phyloP scores from a whole-genome alignment of 805 yeast species.

The Alloascoidea hylecoeti region DNA sequence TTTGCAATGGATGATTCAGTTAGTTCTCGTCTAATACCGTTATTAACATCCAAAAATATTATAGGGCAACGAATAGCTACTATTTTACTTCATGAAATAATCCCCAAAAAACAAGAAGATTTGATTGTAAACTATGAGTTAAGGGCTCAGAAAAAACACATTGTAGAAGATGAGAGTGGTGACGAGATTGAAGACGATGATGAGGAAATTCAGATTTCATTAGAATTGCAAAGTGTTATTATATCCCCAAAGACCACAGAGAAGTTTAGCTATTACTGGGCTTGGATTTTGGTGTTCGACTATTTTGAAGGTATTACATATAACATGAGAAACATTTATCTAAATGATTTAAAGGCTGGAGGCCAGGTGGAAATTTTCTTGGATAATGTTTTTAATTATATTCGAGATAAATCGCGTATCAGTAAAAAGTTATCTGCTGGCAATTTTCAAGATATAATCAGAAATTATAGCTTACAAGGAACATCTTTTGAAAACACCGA shows the following conservation, averaged over 20 bases:
- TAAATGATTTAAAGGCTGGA: slow-evolving; percentile 36
- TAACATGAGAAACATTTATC: slow-evolving; percentile 45
- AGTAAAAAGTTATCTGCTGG: slow-evolving; percentile 10
- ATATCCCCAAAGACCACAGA: slow-evolving; percentile 10
- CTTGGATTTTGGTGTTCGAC: slow-evolving; percentile 50
- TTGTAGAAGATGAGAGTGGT: slow-evolving; percentile 15
- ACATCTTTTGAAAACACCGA: slow-evolving; percentile 10
- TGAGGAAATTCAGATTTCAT: slow-evolving; percentile 23
- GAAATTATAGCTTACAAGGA: background rate
- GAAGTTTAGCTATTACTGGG: slow-evolving; percentile 35
- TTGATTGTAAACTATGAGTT: slow-evolving; percentile 37
- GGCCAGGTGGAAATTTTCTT: slow-evolving; percentile 36
- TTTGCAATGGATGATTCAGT: slow-evolving; percentile 6
- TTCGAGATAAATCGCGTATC: slow-evolving; percentile 26
- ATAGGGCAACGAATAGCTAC: slow-evolving; percentile 25
- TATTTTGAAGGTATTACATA: slow-evolving; percentile 55
- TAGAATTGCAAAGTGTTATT: slow-evolving; percentile 20
- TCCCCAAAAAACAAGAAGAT: slow-evolving; percentile 31
- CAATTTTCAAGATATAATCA: background rate
- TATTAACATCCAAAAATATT: slow-evolving; percentile 7
- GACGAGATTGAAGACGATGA: slow-evolving; percentile 11
- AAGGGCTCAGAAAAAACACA: slow-evolving; percentile 17
- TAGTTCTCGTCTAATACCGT: slow-evolving; percentile 5
- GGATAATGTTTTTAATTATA: slow-evolving; percentile 30
- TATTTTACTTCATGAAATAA: slow-evolving; percentile 19